Evolutionary conservation across 352 stramenopile genomes (phyloP), one percentile per base, ranked within the genome.

Genomic region (Poterioochromonas sp.): DNA sequence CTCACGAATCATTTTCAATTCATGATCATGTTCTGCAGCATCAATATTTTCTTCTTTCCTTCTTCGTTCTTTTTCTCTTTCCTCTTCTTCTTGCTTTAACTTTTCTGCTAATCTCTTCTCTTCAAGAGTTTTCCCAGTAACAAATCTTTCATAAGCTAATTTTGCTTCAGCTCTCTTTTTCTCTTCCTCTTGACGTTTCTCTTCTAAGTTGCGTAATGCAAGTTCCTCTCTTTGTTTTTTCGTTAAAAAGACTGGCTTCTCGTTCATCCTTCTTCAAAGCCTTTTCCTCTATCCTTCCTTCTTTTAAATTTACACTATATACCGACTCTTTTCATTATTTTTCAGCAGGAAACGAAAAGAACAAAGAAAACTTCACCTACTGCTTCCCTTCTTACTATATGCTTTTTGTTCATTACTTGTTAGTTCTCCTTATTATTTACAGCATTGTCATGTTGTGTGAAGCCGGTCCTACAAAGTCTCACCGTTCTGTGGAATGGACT

Each of bases 181-280:
- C 58, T 62, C 40, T 62, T 85, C 85, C 83, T 90, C 86, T 39
- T 80, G 54, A 0, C 88, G 88, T 82, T 92, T 90, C 77, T 87
- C 83, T 73, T 92, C 84, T 34, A 94, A 82, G 34, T 82, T 84
- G 80, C 85, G 85, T 26, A 93, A 82, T 29, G 88, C 89, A 1
- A 91, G 85, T 78, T 90, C 82, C 79, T 93, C 83, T 40, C 89
- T 83, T 84, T 94, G 87, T 37, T 85, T 88, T 69, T 92, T 94
- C 1, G 88, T 90, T 0, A 87, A 85, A 79, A 94, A 94, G 32
- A 43, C 32, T 32, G 62, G 34, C 26, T 71, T 71, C 3, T 47
- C 32, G 8, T 39, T 22, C 5, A 29, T 65, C 26, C 5, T 39
- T 29, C 5, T 39, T 65, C 11, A 65, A 12, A 65, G 15, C 47